These are phyloP conservation scores for Zanthoxylum bungeanum DNA, from an alignment of 345 rosid genomes.

Conservation along the genomic window DNA sequence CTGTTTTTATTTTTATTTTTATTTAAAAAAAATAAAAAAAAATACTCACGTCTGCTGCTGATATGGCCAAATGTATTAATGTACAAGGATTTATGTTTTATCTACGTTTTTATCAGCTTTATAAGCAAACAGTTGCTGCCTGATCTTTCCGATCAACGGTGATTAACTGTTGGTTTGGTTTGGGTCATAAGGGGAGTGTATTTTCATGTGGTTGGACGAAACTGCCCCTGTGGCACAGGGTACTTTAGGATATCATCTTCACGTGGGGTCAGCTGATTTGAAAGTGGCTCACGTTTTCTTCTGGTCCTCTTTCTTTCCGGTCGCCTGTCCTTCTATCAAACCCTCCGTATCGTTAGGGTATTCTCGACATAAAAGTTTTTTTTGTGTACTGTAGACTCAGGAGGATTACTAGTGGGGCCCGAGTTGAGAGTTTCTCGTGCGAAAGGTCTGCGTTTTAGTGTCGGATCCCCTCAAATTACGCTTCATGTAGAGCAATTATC, in stretches of 20 bases:
- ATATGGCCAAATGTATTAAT: constrained; percentile 14
- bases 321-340: constrained; percentile 23
- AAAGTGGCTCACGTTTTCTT: constrained; percentile 35
- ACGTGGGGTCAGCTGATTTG: constrained; percentile 22
- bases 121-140: background rate
- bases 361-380: constrained; percentile 8
- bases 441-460: no score
- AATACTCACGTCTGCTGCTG: constrained; percentile 7
- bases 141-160: constrained; percentile 19
- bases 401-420: constrained; percentile 1
- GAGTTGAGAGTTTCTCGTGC: no score
- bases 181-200: background rate
- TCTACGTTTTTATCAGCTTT: constrained; percentile 1
- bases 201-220: constrained; percentile 7
- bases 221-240: constrained; percentile 9
- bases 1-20: no score
- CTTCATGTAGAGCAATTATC: background rate
- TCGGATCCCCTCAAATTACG: background rate
- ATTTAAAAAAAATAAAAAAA: no score
- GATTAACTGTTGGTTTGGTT: background rate
- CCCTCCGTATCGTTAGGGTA: background rate
- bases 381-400: constrained; percentile 1
- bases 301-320: constrained; percentile 37
- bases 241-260: no score
- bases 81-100: background rate